Evolutionary conservation across 805 yeast species (phyloP).

Genomic region (Pichia pseudocactophila): DNA sequence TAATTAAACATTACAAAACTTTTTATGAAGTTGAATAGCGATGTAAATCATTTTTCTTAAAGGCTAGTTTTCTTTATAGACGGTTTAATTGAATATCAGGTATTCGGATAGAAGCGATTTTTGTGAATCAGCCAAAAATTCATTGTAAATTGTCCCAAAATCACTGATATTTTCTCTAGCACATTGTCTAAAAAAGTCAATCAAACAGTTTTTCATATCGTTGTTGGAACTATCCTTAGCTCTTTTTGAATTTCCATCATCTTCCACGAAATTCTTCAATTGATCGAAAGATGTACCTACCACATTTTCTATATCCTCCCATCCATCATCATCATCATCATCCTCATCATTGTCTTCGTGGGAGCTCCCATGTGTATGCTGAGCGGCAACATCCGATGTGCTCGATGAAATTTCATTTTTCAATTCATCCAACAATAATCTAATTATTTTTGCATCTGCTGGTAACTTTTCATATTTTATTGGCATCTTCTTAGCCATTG

Average conservation of each 20-base stretch:
- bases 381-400: slow-evolving; percentile 22
- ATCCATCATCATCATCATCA: slow-evolving; percentile 45
- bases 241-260: slow-evolving; percentile 25
- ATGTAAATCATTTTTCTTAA: no score
- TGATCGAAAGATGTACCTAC: slow-evolving; percentile 58
- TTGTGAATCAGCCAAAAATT: slow-evolving; percentile 40
- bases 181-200: slow-evolving; percentile 48
- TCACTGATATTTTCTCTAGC: slow-evolving; percentile 38
- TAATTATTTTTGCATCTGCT: slow-evolving; percentile 63
- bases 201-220: slow-evolving; percentile 31
- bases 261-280: slow-evolving; percentile 46
- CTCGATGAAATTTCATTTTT: slow-evolving; percentile 43
- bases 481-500: slow-evolving; percentile 65
- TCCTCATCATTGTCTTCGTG: slow-evolving; percentile 28
- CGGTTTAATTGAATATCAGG: slow-evolving; percentile 21
- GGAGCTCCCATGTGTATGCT: slow-evolving; percentile 4
- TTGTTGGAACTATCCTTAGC: slow-evolving; percentile 22
- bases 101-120: slow-evolving; percentile 42
- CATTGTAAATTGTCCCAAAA: slow-evolving; percentile 44
- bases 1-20: no score
- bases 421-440: slow-evolving; percentile 61
- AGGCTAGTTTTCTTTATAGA: no score
- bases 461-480: slow-evolving; percentile 55
- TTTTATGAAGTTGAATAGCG: no score
- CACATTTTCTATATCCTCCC: slow-evolving; percentile 72